phyloP scores from a whole-genome alignment of 176 grass and related monocot genomes.

The Zizania latifolia region DNA sequence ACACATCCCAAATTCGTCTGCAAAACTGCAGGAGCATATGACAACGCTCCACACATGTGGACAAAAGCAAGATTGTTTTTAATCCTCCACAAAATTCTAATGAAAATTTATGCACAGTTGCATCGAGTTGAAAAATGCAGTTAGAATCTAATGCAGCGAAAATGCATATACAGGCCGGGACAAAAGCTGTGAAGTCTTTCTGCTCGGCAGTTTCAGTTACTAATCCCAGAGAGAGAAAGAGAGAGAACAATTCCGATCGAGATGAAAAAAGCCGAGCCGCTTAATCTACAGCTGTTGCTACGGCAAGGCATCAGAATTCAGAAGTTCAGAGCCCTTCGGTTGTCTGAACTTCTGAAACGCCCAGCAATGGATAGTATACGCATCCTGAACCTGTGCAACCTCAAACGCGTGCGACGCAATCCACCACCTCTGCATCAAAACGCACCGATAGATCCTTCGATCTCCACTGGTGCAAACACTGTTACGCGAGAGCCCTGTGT shows the following conservation, averaged over 20 bases:
- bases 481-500: background rate
- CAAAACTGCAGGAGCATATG: background rate
- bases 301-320: background rate
- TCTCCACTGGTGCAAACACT: background rate
- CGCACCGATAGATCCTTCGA: background rate
- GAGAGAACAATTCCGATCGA: too few relatives aligned
- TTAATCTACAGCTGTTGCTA: background rate
- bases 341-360: too few relatives aligned
- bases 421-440: constrained; percentile 2
- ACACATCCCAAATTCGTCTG: background rate
- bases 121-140: background rate
- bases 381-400: too few relatives aligned
- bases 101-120: background rate
- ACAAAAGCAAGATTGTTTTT: background rate
- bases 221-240: background rate
- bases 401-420: constrained; percentile 17
- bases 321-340: too few relatives aligned
- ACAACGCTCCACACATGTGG: background rate
- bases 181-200: background rate
- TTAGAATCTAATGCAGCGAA: background rate
- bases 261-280: background rate
- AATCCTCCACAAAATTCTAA: background rate
- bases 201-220: background rate
- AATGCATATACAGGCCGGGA: background rate
- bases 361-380: too few relatives aligned